Evolutionary conservation across 768 basidiomycete genomes (phyloP).

Genomic region (Amanita rimosa): DNA sequence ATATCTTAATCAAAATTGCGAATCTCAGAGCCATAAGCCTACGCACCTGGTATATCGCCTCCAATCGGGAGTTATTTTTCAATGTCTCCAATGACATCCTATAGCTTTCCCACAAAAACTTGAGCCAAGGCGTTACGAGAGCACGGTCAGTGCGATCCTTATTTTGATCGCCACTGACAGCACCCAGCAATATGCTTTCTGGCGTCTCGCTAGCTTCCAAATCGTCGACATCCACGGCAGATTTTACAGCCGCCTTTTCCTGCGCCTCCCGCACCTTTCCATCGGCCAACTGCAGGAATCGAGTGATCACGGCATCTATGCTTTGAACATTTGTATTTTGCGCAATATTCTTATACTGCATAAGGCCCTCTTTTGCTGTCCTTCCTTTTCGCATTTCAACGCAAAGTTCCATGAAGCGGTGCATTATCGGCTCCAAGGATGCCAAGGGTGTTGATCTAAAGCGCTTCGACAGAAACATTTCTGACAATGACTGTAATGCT

Average conservation of each 20-base stretch:
- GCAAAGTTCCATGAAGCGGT: slow-evolving; percentile 93
- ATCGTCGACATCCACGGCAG: slow-evolving; percentile 81
- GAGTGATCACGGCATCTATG: slow-evolving; percentile 85
- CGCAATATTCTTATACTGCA: slow-evolving; percentile 97
- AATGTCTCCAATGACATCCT: slow-evolving; percentile 91
- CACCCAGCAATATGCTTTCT: slow-evolving; percentile 81
- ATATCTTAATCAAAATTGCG: slow-evolving; percentile 3
- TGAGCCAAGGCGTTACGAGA: slow-evolving; percentile 94
- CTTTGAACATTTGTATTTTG: slow-evolving; percentile 86
- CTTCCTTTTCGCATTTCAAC: slow-evolving; percentile 91
- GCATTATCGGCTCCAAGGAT: slow-evolving; percentile 90
- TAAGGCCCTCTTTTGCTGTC: slow-evolving; percentile 88
- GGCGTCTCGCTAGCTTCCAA: slow-evolving; percentile 94
- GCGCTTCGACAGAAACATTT: slow-evolving; percentile 89
- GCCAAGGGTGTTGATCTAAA: slow-evolving; percentile 86
- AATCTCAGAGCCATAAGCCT: not conserved
- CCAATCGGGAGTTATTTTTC: slow-evolving; percentile 90
- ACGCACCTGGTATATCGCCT: slow-evolving; percentile 86
- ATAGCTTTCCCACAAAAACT: slow-evolving; percentile 98
- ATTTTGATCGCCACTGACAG: slow-evolving; percentile 82
- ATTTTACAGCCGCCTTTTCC: slow-evolving; percentile 73
- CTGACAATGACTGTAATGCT: slow-evolving; percentile 80
- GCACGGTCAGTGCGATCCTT: slow-evolving; percentile 92
- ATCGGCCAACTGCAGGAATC: slow-evolving; percentile 74
- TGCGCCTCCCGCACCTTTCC: slow-evolving; percentile 78